Base-by-base conservation (phyloP, 805 yeast species). In the Saccharomycopsis schoenii region DNA sequence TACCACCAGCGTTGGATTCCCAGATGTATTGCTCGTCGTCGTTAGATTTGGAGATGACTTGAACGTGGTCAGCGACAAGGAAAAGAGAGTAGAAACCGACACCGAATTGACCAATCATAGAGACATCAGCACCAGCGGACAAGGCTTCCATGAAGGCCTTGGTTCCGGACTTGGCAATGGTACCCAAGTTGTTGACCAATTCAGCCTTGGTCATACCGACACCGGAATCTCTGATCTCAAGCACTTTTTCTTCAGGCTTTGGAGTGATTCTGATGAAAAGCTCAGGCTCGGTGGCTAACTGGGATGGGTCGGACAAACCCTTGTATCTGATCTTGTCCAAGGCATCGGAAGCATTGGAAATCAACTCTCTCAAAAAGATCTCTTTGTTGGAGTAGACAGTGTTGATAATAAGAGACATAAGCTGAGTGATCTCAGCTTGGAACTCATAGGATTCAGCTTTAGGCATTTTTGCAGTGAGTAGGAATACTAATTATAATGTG, bases 71-170 rank as follows among this genome's bases (percentile, higher is more conserved):
- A 71, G 99, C 98, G 74, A 94, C 99, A 81, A 94, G 84, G 89
- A 94, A 94, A 69, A 93, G 83, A 60, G 99, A 94, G 87, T 94
- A 94, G 93, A 94, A 94, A 86, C 99, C 99, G 71, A 94, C 99
- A 91, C 99, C 99, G 82, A 94, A 94, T 82, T 94, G 99, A 84
- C 99, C 99, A 80, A 94, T 94, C 99, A 94, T 94, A 67, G 98
- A 92, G 66, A 94, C 97, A 77, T 94, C 99, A 65, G 99, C 99
- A 80, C 99, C 99, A 67, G 97, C 98, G 68, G 96, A 87, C 68
- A 96, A 83, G 68, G 99, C 99, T 81, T 94, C 99, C 99, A 94
- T 94, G 78, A 94, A 94, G 70, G 96, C 90, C 82, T 94, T 94
- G 71, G 99, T 94, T 81, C 99, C 99, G 68, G 99, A 94, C 81